These are phyloP conservation scores for Heliamphora pulchella DNA, from an alignment of 179 eudicot genomes.

Conservation along the genomic window DNA sequence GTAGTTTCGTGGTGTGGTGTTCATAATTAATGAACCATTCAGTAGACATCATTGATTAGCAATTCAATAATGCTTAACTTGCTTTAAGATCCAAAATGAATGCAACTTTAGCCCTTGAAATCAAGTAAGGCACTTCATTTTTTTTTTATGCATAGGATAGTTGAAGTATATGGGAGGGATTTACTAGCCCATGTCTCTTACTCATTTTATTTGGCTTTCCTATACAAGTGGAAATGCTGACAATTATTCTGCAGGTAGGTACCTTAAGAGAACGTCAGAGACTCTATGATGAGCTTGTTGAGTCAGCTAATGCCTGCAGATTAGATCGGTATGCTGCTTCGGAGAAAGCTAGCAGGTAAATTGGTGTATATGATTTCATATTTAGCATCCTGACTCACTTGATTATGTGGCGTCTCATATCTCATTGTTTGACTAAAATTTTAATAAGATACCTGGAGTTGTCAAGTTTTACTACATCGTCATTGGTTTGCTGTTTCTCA, in stretches of 20 bases:
- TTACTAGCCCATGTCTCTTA: background rate
- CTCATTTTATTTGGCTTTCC: background rate
- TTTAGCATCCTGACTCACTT: background rate
- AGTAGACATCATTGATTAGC: background rate
- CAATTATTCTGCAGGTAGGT: conserved; percentile 42
- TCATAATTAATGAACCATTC: background rate
- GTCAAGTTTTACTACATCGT: background rate
- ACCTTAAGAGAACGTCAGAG: conserved; percentile 68
- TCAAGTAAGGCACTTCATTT: background rate
- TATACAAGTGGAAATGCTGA: background rate
- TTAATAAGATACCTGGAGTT: background rate
- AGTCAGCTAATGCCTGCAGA: conserved; percentile 51
- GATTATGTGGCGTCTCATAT: background rate
- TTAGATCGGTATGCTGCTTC: conserved; percentile 67
- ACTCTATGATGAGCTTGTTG: conserved; percentile 70
- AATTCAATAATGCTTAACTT: background rate
- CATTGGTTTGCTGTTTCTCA: background rate
- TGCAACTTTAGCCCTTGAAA: background rate
- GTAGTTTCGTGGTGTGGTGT: background rate
- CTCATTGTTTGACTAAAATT: conserved; percentile 5
- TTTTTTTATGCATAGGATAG: background rate
- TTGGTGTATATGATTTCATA: conserved; percentile 8
- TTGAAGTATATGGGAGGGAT: background rate
- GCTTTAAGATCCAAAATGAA: conserved; percentile 1
- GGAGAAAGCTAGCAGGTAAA: conserved; percentile 59